Evolutionary conservation across 2,329 filamentous ascomycete species (phyloP).

Genomic region (Cladosporium sphaerospermum): DNA sequence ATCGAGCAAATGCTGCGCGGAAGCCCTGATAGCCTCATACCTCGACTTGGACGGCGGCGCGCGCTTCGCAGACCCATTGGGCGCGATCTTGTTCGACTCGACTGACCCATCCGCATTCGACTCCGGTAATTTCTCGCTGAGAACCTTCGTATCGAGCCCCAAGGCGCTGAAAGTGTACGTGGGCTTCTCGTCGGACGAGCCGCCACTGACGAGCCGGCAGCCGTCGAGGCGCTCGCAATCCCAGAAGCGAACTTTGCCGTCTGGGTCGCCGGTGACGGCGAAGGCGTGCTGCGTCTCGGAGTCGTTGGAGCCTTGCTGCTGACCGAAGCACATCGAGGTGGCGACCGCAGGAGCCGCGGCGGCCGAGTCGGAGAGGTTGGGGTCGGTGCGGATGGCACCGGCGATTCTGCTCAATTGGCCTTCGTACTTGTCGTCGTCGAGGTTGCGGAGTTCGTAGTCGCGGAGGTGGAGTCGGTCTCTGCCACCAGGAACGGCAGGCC

Average conservation of each 20-base stretch:
- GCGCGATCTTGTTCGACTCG: slow-evolving; percentile 23
- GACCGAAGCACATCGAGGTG: slow-evolving; percentile 66
- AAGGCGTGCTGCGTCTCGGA: slow-evolving; percentile 71
- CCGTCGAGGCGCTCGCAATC: slow-evolving; percentile 72
- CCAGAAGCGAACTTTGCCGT: slow-evolving; percentile 92
- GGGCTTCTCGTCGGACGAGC: slow-evolving; percentile 58
- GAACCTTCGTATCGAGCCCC: slow-evolving; percentile 35
- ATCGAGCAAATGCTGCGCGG: slow-evolving; percentile 79
- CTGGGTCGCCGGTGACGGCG: slow-evolving; percentile 78
- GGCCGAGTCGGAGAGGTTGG: slow-evolving; percentile 24
- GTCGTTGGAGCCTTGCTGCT: slow-evolving; percentile 63
- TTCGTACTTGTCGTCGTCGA: slow-evolving; percentile 84
- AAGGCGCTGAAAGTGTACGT: slow-evolving; percentile 52
- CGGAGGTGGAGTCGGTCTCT: slow-evolving; percentile 39
- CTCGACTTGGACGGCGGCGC: slow-evolving; percentile 47
- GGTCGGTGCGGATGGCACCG: slow-evolving; percentile 55
- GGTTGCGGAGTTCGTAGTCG: slow-evolving; percentile 75
- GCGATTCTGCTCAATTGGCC: slow-evolving; percentile 83
- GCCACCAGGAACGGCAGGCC: slow-evolving; percentile 56
- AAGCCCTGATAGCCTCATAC: slow-evolving; percentile 78
- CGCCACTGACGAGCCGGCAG: slow-evolving; percentile 74
- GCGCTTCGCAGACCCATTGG: slow-evolving; percentile 33
- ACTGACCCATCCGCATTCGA: slow-evolving; percentile 17
- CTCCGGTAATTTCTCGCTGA: slow-evolving; percentile 30
- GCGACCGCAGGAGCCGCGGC: slow-evolving; percentile 49